Evolutionary conservation across 2,329 filamentous ascomycete species (phyloP).

Genomic region (Trichoderma sp.): DNA sequence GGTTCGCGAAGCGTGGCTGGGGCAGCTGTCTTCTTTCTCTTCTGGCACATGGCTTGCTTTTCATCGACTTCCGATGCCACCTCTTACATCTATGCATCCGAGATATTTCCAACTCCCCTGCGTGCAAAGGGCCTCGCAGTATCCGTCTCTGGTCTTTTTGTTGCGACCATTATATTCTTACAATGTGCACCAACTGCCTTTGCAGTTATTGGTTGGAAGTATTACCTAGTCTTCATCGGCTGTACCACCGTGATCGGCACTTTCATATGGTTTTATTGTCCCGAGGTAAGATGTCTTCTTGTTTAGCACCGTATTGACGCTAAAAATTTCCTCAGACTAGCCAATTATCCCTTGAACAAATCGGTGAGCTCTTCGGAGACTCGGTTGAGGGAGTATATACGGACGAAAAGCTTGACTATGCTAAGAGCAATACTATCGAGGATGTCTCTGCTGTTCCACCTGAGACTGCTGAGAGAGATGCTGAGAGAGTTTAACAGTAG

Average conservation of each 20-base stretch:
- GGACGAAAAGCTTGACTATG: neutral
- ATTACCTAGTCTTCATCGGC: conserved; percentile 7
- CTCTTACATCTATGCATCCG: neutral
- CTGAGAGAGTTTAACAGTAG: neutral
- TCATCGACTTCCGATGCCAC: neutral
- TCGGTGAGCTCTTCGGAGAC: neutral
- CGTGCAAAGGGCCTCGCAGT: neutral
- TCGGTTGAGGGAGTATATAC: neutral
- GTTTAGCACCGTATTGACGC: neutral
- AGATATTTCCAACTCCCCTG: neutral
- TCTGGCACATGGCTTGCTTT: neutral
- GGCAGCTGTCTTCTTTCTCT: neutral
- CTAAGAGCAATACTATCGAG: neutral
- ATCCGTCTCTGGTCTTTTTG: neutral
- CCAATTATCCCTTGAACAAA: neutral
- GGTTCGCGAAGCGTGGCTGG: neutral
- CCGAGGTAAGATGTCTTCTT: neutral
- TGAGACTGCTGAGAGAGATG: neutral
- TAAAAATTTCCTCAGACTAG: neutral
- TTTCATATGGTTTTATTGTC: neutral
- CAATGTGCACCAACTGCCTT: conserved; percentile 1
- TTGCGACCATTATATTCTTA: neutral
- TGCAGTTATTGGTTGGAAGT: conserved; percentile 8
- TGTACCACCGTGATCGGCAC: neutral
- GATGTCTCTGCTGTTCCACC: neutral